A percentile compares a stretch with the other conserved stretches of the same genome.
Evolutionary conservation across 345 rosid species (phyloP).

Genomic region (Lenwebbia sp.): DNA sequence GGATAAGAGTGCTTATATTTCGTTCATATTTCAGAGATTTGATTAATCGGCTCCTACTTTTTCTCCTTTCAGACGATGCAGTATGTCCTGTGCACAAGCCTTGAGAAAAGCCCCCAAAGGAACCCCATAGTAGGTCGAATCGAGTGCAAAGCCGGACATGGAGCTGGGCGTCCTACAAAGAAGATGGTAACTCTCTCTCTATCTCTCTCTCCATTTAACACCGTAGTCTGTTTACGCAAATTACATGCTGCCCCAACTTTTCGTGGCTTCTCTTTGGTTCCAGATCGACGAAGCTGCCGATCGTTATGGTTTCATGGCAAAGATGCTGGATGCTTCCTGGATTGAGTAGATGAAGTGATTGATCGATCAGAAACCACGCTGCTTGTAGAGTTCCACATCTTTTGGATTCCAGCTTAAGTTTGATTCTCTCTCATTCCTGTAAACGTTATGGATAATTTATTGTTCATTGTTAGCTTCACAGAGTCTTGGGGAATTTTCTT

Average conservation of each 20-base stretch:
- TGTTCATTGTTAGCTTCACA: background rate
- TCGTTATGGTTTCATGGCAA: conserved; percentile 76
- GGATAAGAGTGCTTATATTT: background rate
- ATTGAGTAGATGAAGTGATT: conserved; percentile 19
- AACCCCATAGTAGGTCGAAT: conserved; percentile 82
- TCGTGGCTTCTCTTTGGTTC: background rate
- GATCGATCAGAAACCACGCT: background rate
- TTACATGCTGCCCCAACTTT: background rate
- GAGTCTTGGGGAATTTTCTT: background rate
- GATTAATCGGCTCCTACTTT: background rate
- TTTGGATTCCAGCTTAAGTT: background rate
- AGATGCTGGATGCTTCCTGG: conserved; percentile 66
- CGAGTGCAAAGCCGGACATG: conserved; percentile 91
- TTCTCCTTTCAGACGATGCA: conserved; percentile 63
- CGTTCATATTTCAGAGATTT: background rate
- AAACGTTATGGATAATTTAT: background rate
- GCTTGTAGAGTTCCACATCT: background rate
- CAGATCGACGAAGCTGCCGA: conserved; percentile 92
- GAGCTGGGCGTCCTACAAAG: conserved; percentile 83
- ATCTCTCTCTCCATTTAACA: background rate
- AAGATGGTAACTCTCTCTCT: conserved; percentile 25
- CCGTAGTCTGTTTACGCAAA: background rate
- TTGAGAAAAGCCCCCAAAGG: conserved; percentile 74
- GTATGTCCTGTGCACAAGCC: conserved; percentile 50
- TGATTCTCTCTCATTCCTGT: background rate